Evolutionary conservation across 345 rosid genomes (phyloP).

Genomic region (Angophora floribunda): DNA sequence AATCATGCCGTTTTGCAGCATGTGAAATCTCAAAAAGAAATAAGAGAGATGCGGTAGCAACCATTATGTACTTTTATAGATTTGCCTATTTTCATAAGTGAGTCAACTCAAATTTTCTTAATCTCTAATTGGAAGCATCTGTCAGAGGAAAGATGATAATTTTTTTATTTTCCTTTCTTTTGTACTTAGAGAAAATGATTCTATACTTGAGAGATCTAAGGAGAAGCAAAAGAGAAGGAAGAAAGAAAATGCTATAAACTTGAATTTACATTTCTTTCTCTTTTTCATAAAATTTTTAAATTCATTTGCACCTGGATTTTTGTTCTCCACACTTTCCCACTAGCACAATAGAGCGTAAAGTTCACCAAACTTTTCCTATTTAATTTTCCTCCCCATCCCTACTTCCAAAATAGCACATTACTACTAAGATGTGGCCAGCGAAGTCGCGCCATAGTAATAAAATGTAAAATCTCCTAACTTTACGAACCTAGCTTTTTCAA

Average conservation of each 20-base stretch:
- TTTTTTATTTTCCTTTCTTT: neutral
- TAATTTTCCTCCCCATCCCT: neutral
- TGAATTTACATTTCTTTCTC: neutral
- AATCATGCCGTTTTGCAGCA: neutral
- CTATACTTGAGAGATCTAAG: neutral
- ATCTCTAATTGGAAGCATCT: neutral
- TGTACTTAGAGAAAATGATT: neutral
- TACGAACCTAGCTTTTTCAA: neutral
- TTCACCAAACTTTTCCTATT: neutral
- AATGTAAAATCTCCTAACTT: neutral
- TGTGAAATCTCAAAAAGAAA: too few relatives aligned
- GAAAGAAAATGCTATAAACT: neutral
- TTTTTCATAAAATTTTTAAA: neutral
- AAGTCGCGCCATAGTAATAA: neutral
- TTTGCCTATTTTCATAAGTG: neutral
- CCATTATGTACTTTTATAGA: neutral
- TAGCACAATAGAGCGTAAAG: neutral
- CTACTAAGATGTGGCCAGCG: neutral
- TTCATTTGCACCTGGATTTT: neutral
- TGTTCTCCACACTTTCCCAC: neutral
- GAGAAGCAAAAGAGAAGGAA: neutral
- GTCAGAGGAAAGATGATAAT: neutral
- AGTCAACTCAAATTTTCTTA: neutral
- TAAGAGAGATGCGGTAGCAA: neutral
- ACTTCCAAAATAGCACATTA: neutral